phyloP scores from a whole-genome alignment of 352 stramenopile species.

The Phytopythium montanum region DNA sequence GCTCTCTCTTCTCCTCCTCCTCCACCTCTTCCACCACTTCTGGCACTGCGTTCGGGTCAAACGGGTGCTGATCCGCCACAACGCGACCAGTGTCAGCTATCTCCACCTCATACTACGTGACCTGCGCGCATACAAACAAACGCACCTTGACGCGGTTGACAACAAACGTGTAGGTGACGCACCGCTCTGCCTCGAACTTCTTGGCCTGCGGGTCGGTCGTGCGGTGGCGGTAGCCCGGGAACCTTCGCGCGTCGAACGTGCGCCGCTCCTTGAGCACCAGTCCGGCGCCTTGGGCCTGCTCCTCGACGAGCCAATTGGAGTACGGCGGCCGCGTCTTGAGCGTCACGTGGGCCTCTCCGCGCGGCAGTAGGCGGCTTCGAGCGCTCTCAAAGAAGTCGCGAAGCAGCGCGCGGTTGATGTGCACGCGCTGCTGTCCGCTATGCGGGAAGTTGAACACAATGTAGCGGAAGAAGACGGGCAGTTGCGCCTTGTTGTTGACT shows the following conservation, averaged over 20 bases:
- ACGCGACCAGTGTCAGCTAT: slow-evolving; percentile 1
- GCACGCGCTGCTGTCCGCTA: slow-evolving; percentile 83
- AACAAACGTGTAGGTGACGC: slow-evolving; percentile 85
- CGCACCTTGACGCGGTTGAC: slow-evolving; percentile 79
- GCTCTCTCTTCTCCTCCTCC: neutral
- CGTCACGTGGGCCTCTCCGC: slow-evolving; percentile 79
- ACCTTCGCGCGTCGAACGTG: slow-evolving; percentile 67
- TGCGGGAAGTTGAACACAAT: slow-evolving; percentile 91
- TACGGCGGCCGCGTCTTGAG: slow-evolving; percentile 86
- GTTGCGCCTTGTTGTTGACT: slow-evolving; percentile 7
- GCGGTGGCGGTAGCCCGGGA: slow-evolving; percentile 84
- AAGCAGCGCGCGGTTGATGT: slow-evolving; percentile 81
- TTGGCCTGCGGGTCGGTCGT: slow-evolving; percentile 86
- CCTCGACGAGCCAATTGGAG: slow-evolving; percentile 86
- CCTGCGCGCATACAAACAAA: too few relatives aligned
- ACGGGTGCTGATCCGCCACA: slow-evolving; percentile 21
- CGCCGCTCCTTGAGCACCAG: slow-evolving; percentile 79
- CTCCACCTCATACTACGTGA: neutral
- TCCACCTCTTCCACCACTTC: neutral
- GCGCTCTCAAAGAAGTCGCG: slow-evolving; percentile 85
- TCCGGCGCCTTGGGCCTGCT: slow-evolving; percentile 62
- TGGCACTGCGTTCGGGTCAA: slow-evolving; percentile 21
- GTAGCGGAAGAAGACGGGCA: slow-evolving; percentile 68
- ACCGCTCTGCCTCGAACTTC: slow-evolving; percentile 78
- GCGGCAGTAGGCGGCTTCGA: slow-evolving; percentile 40